A percentile compares a stretch with the other conserved stretches of the same genome.
phyloP scores from a whole-genome alignment of 805 yeast genomes.

The Hanseniaspora vineae region DNA sequence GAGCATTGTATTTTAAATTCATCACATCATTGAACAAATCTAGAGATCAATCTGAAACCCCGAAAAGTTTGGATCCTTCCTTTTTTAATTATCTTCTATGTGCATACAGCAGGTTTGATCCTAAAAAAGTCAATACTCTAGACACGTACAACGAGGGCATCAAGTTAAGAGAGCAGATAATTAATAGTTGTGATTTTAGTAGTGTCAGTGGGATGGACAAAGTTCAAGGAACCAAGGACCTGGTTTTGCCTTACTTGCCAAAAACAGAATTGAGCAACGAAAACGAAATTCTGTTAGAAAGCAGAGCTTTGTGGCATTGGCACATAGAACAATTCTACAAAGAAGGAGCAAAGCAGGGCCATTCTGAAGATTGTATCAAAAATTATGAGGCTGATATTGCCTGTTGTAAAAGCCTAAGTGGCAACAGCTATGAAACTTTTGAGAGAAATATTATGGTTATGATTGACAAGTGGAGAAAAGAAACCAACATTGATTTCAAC shows the following conservation, averaged over 20 bases:
- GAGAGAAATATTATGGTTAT: constrained; percentile 9
- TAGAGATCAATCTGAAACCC: constrained; percentile 2
- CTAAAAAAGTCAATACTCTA: constrained; percentile 24
- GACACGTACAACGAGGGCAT: constrained; percentile 33
- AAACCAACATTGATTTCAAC: constrained; percentile 8
- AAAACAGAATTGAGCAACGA: constrained; percentile 27
- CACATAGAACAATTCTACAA: constrained; percentile 23
- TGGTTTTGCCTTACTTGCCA: constrained; percentile 61
- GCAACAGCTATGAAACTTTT: constrained; percentile 11
- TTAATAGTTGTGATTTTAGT: constrained; percentile 29
- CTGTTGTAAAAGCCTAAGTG: neutral
- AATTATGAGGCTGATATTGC: constrained; percentile 6
- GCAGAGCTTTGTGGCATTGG: constrained; percentile 56
- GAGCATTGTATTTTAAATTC: constrained; percentile 50
- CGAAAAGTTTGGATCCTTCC: constrained; percentile 20
- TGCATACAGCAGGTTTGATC: constrained; percentile 33
- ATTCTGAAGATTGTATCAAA: constrained; percentile 7
- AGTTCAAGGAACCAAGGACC: constrained; percentile 7
- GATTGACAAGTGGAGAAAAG: constrained; percentile 10
- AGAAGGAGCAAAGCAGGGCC: constrained; percentile 22
- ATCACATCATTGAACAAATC: constrained; percentile 18
- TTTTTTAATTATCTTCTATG: constrained; percentile 34
- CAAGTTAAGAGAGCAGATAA: constrained; percentile 32
- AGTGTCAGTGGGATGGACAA: constrained; percentile 15
- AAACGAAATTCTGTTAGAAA: constrained; percentile 50